Percentiles rank a stretch among this genome's conserved stretches.
Evolutionary conservation across 2,329 filamentous ascomycete genomes (phyloP).

Genomic region (Coniochaeta ligniaria): DNA sequence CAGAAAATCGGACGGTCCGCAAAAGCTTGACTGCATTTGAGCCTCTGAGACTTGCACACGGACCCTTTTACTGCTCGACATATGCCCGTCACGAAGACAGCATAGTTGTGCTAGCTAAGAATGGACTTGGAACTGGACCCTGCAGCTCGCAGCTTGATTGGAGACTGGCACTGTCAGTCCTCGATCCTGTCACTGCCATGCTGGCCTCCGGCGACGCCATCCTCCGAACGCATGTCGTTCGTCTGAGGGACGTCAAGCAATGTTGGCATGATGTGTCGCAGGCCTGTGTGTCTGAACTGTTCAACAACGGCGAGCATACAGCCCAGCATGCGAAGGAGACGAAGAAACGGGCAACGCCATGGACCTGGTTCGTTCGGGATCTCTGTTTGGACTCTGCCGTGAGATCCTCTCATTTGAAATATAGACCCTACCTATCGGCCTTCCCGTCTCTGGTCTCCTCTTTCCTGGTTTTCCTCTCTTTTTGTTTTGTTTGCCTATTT

Average conservation of each 20-base stretch:
- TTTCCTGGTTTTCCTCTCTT: not conserved
- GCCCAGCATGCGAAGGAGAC: not conserved
- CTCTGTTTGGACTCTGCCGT: not conserved
- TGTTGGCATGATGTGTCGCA: not conserved
- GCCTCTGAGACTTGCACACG: not conserved
- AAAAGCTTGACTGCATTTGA: not conserved
- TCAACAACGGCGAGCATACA: not conserved
- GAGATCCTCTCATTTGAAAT: not conserved
- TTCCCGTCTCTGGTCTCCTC: not conserved
- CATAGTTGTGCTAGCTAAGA: not conserved
- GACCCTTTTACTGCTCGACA: not conserved
- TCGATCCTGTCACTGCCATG: not conserved
- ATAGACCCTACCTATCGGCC: not conserved
- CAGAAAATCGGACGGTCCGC: not conserved
- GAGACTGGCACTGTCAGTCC: not conserved
- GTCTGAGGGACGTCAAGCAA: not conserved
- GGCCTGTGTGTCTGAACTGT: not conserved
- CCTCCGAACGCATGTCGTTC: not conserved
- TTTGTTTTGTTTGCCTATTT: constrained; percentile 2
- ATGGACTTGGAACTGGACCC: not conserved
- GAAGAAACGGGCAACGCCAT: not conserved
- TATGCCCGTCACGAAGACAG: not conserved
- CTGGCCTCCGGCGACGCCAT: not conserved
- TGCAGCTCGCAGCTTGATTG: not conserved
- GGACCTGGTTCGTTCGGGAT: constrained; percentile 1